Evolutionary conservation across 345 rosid species (phyloP), one percentile per base, ranked within the genome.

Genomic region (Turritis glabra): DNA sequence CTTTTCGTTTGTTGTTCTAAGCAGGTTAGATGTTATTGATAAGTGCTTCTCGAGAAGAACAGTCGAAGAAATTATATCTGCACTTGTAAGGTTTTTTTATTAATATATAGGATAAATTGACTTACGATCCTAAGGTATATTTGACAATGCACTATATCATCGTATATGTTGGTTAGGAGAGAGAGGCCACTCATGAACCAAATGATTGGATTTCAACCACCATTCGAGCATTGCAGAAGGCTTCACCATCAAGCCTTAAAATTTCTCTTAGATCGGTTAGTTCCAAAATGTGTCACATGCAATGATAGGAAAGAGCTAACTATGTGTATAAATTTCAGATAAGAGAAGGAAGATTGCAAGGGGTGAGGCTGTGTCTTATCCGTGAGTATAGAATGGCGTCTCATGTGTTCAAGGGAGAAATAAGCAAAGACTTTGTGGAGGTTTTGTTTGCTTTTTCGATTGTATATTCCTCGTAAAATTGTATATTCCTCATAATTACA

Each of bases 211-310:
- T 89, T 64, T 63, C 80, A 53, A 27, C 76, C 17, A 78, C 86
- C 10, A 79, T 89, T 61, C 52, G 71, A 64, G 74, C 82, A 7
- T 47, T 93, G 80, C 89, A 82, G 81, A 85, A 83, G 77, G 97
- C 95, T 76, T 90, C 93, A 15, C 98, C 96, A 46, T 80, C 88
- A 46, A 92, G 98, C 83, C 96, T 92, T 74, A 92, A 90, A 78
- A 80, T 90, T 56, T 77, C 89, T 60, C 95, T 90, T 65, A 82
- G 85, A 89, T 87, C 90, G 64, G 98, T 92, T 83, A 52, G 85
- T 67, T 18, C 11, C 7, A 32, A 0, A 17, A 18, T 51, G 18
- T 17, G 2, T 33, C 48, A 59, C 43, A 67, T 8, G 5, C 15
- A 58, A 17, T 18, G n/a, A 56, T 58, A 26, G n/a, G 1, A 37